Percentiles rank a stretch among this genome's conserved stretches.
Evolutionary conservation across 1,139 yeast species (phyloP).

Genomic region (Saccharomycopsis hybrid): DNA sequence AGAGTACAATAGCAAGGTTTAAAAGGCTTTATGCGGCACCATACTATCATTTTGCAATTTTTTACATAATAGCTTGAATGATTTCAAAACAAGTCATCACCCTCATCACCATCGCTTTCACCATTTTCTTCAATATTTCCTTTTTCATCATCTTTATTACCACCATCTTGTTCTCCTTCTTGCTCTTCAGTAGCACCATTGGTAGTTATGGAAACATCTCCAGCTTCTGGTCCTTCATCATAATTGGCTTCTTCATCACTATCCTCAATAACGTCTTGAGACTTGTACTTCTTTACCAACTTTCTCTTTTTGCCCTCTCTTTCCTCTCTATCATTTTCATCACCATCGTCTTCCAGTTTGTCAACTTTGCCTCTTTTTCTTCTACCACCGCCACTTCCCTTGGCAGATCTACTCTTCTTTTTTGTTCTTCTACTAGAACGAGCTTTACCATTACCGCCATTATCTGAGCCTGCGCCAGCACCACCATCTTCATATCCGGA

Average conservation of each 20-base stretch:
- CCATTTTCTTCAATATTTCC: not conserved
- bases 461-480: conserved; percentile 26
- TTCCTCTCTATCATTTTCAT: conserved; percentile 20
- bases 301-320: conserved; percentile 27
- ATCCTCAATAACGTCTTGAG: conserved; percentile 46
- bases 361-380: conserved; percentile 5
- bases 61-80: no score
- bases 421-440: not conserved
- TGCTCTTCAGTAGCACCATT: conserved; percentile 98
- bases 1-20: no score
- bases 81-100: no score
- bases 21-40: no score
- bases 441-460: conserved; percentile 25
- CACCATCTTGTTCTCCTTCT: not conserved
- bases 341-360: conserved; percentile 5
- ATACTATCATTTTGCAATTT: no score
- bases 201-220: conserved; percentile 88
- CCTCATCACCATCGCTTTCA: not conserved
- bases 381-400: conserved; percentile 11
- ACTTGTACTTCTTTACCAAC: conserved; percentile 31
- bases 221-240: no score
- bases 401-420: conserved; percentile 7
- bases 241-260: conserved; percentile 38
- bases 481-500: conserved; percentile 30
- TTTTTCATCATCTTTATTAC: not conserved